Base-by-base conservation (phyloP, 805 yeast genomes). In the Wickerhamiella sorbophila region DNA sequence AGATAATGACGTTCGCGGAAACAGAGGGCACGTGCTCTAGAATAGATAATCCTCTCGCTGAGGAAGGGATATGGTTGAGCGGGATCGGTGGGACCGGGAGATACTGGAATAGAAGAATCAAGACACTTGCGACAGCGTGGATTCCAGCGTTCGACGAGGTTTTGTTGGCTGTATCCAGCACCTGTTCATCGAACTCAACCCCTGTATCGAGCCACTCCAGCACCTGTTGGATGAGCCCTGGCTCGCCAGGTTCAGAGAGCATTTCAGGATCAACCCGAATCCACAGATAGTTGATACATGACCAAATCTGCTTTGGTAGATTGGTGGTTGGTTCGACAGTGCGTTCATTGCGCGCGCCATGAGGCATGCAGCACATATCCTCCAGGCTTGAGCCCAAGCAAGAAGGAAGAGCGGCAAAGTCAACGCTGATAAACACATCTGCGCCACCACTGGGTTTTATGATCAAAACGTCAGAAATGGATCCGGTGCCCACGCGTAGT, bases 101-200 rank as follows among this genome's bases (percentile, higher is more conserved):
- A 38, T 47, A 44, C 12, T 31, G 20, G 39, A 50, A 40, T 8
- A 53, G n/a, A 1, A 44, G 42, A 27, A 44, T 21, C 4, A 53
- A 46, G 2, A 45, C 49, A 32, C 54, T 55, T 1, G 63, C 58
- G 1, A 61, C 63, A 2, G 77, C 67, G 32, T 66, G 63, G 4
- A 64, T 60, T 2, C 69, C 74, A 14, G 65, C 52, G 14, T 58
- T 46, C 4, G 60, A 52, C 17, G 54, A 47, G 1, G 55, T 48
- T 3, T 46, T 39, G 39, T 58, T 52, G 8, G 58, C 56, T 1
- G 49, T 40, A 18, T 53, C 55, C 17, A 61, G 50, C 5, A 50
- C 49, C 31, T 60, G 53, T 3, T 22, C 38, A 32, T 60, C 66
- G 24, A 62, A 52, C 3, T 53, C 51, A 17, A 46, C 34, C 3